Evolutionary conservation across 257 asterid genomes (phyloP).

Genomic region (Parsonsia alboflavescens): DNA sequence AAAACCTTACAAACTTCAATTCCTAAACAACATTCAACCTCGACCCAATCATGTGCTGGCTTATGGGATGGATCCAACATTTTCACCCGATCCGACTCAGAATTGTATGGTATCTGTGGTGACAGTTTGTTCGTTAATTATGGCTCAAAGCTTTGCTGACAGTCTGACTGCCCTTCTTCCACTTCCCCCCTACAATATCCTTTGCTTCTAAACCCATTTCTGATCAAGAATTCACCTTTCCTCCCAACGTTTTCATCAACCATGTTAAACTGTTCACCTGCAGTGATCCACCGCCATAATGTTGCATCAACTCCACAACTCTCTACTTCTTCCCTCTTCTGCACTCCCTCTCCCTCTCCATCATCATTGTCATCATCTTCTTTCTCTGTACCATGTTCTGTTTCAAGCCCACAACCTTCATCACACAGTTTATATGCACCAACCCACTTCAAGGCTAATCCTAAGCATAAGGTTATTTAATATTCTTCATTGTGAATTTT

Average conservation of each 20-base stretch:
- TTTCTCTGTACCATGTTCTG: constrained; percentile 6
- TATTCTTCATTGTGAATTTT: not conserved
- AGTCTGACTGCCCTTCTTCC: not conserved
- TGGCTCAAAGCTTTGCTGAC: not conserved
- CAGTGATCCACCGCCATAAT: constrained; percentile 4
- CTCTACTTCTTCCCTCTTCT: constrained; percentile 6
- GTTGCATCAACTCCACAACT: constrained; percentile 16
- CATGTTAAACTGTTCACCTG: constrained; percentile 25
- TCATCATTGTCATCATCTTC: constrained; percentile 8
- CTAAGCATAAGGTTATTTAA: constrained; percentile 25
- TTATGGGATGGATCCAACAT: too few relatives aligned
- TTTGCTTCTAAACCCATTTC: not conserved
- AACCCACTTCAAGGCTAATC: constrained; percentile 13
- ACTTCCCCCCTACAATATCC: not conserved
- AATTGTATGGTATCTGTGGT: constrained; percentile 4
- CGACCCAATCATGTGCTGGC: too few relatives aligned
- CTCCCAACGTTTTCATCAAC: not conserved
- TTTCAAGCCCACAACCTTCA: not conserved
- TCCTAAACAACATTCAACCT: too few relatives aligned
- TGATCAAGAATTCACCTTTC: not conserved
- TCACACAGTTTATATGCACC: not conserved
- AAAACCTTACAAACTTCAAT: too few relatives aligned
- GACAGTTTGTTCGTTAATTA: not conserved
- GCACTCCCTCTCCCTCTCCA: not conserved
- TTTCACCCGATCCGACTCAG: too few relatives aligned